Base-by-base conservation (phyloP, 805 yeast genomes). In the Myxozyma neotropica region DNA sequence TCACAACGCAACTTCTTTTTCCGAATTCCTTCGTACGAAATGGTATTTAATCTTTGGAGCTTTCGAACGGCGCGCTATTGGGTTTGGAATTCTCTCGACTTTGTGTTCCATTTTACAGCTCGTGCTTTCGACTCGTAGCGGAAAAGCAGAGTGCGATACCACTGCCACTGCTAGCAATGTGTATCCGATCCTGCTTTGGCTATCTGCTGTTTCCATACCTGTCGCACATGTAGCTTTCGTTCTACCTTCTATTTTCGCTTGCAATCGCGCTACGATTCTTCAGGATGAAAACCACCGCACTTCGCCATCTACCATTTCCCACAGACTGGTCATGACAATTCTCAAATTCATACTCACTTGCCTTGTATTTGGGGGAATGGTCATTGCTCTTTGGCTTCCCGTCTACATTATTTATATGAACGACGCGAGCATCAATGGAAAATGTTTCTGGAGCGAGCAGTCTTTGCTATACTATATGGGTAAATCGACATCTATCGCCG, bases 391-490 rank as follows among this genome's bases (percentile, higher is more conserved):
- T 21, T 60, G 64, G 64, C 40, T 60, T 5, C 64, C 64, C 2
- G 57, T 60, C n/a, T 60, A 56, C 33, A n/a, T 60, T 15, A 40
- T 60, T 6, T 60, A 60, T 46, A 52, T 57, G 23, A 56, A 53
- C 36, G 64, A 60, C 47, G 29, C 53, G 33, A 56, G 53, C 40
- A 53, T 51, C n/a, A 44, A 31, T 43, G 50, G 45, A 8, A 19
- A 57, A 10, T 60, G 64, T 48, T 60, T 56, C 24, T 38, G 51
- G 29, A 24, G 43, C n/a, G 23, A 53, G 4, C 50, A 49, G 8
- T 60, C 64, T 19, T 7, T 53, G 44, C 15, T 53, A n/a, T 60
- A 55, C 52, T 60, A 35, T 38, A 60, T 60, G 64, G 64, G 58
- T 19, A 36, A 52, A 15, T 38, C 42, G 13, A 48, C 58, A 24